Conservation (phyloP, 2,329 filamentous ascomycete species). For the Didymella segeticola region DNA sequence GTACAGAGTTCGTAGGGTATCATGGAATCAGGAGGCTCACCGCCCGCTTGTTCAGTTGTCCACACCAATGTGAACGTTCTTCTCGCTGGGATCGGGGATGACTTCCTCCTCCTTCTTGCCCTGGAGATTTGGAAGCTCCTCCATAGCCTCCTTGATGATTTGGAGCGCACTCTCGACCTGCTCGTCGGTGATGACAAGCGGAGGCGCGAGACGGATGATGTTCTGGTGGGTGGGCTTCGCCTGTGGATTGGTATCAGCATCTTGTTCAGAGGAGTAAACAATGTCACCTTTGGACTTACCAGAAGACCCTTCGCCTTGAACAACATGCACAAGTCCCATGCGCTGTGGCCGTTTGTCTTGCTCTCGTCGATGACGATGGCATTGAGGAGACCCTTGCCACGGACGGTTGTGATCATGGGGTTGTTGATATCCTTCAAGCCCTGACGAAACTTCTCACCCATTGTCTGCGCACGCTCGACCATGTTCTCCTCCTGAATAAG, state of each 20-base stretch:
- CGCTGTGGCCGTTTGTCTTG: conserved; percentile 81
- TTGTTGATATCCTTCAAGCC: conserved; percentile 77
- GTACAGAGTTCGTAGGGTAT: conserved; percentile 22
- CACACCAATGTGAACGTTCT: conserved; percentile 65
- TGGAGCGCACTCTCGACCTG: conserved; percentile 78
- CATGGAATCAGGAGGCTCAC: conserved; percentile 9
- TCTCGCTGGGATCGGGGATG: conserved; percentile 63
- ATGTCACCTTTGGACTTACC: conserved; percentile 61
- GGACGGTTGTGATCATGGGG: conserved; percentile 80
- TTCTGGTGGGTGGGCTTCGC: conserved; percentile 98
- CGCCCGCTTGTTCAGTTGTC: conserved; percentile 56
- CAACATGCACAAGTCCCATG: conserved; percentile 95
- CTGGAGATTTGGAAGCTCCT: conserved; percentile 76
- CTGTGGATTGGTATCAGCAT: conserved; percentile 58
- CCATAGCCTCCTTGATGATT: conserved; percentile 82
- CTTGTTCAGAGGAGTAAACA: conserved; percentile 20
- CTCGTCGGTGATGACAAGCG: conserved; percentile 88
- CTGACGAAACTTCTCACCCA: conserved; percentile 84
- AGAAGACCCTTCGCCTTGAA: conserved; percentile 94
- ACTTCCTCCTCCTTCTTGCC: conserved; percentile 59
- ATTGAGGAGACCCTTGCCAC: conserved; percentile 93
- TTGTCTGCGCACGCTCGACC: conserved; percentile 78
- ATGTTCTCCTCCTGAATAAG: conserved; percentile 91
- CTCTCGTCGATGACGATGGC: conserved; percentile 94
- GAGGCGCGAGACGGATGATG: conserved; percentile 97